These are phyloP conservation scores for Fusarium bulbicola DNA, from an alignment of 2,329 filamentous ascomycete genomes.

Conservation along the genomic window DNA sequence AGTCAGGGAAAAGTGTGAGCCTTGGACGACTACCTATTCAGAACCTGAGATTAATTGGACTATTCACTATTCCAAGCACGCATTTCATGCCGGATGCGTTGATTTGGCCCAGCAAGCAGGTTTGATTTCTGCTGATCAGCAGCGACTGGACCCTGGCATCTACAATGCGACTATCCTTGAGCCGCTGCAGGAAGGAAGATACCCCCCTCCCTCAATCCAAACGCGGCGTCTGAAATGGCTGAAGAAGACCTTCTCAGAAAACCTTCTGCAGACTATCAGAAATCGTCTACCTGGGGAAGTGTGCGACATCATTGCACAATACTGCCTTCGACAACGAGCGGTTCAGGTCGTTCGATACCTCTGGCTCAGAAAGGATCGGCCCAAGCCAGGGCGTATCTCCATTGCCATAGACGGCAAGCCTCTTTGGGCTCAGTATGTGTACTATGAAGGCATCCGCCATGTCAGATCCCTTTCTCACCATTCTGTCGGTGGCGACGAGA, in stretches of 20 bases:
- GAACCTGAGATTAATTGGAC: too few species aligned
- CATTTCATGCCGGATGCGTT: neutral
- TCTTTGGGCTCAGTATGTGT: neutral
- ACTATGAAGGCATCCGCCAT: fast-evolving
- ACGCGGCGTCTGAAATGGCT: neutral
- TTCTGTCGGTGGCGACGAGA: fast-evolving
- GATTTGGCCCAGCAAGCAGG: too few species aligned
- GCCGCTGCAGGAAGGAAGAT: fast-evolving
- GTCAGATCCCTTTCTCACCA: neutral
- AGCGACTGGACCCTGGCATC: fast-evolving
- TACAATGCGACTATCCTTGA: neutral
- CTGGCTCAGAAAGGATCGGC: neutral
- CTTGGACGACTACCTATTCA: too few species aligned
- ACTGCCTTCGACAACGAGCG: fast-evolving
- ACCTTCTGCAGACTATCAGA: fast-evolving
- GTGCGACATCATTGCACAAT: neutral
- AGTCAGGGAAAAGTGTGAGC: neutral
- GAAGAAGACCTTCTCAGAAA: neutral
- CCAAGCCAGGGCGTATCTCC: fast-evolving
- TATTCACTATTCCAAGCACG: neutral
- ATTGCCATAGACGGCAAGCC: fast-evolving
- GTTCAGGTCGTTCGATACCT: fast-evolving
- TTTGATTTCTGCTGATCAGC: too few species aligned
- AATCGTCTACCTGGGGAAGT: fast-evolving
- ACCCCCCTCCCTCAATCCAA: neutral